Percentiles rank a stretch among this genome's conserved stretches.
Conservation (phyloP, 129 eudicot species). For the Mikania micrantha region DNA sequence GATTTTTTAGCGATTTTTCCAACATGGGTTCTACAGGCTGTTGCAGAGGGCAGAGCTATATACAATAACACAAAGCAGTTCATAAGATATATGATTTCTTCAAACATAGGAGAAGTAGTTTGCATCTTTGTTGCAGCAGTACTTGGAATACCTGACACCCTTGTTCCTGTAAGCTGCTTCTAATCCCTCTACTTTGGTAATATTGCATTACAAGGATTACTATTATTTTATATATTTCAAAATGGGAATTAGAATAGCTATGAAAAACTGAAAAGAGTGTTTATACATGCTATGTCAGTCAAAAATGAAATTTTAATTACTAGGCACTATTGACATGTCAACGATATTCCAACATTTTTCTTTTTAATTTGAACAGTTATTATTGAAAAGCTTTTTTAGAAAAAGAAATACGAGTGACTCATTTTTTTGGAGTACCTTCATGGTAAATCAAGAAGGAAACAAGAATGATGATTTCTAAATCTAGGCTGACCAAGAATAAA, state of each 20-base stretch:
- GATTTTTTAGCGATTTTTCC: not conserved
- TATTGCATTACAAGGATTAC: constrained; percentile 4
- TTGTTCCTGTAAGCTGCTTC: constrained; percentile 71
- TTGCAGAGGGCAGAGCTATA: constrained; percentile 99
- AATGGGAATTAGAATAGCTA: not conserved
- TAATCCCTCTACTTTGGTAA: not conserved
- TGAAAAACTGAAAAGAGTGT: not conserved
- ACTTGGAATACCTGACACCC: constrained; percentile 99
- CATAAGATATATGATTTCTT: constrained; percentile 98
- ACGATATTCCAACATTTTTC: not conserved
- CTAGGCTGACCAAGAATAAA: not conserved
- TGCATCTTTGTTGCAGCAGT: constrained; percentile 98
- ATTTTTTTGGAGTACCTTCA: not conserved
- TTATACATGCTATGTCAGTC: not conserved
- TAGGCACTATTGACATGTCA: not conserved
- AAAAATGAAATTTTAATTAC: not conserved
- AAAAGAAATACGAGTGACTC: too few species aligned
- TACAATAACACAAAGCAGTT: constrained; percentile 97
- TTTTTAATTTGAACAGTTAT: not conserved
- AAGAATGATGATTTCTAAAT: not conserved
- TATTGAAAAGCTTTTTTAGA: too few species aligned
- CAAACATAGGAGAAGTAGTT: constrained; percentile 98
- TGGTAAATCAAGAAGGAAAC: not conserved
- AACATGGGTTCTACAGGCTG: constrained; percentile 57
- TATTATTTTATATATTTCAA: not conserved